Conservation (phyloP, 83 land plant species). For the Thuja plicata region DNA sequence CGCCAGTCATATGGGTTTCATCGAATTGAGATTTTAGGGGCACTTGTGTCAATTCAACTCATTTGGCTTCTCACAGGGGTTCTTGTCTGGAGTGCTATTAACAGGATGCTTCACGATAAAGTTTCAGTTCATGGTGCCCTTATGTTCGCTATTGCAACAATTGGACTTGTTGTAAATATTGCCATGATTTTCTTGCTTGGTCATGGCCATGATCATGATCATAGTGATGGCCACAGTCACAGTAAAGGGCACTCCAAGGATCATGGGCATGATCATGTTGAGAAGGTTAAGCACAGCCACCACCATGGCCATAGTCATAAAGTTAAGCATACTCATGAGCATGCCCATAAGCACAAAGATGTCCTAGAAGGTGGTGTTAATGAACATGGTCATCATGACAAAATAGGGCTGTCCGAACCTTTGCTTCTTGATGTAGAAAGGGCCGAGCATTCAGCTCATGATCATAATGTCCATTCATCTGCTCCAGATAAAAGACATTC, state of each 20-base stretch:
- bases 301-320: conserved; percentile 9
- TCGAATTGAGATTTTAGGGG: conserved; percentile 73
- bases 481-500: neutral
- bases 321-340: conserved; percentile 27
- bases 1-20: conserved; percentile 88
- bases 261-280: conserved; percentile 18
- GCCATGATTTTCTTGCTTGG: conserved; percentile 84
- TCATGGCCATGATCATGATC: conserved; percentile 57
- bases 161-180: conserved; percentile 84
- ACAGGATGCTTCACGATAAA: conserved; percentile 44
- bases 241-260: conserved; percentile 6
- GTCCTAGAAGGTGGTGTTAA: neutral
- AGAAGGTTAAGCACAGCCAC: conserved; percentile 9
- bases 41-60: conserved; percentile 83
- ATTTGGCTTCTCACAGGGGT: conserved; percentile 94
- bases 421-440: conserved; percentile 15
- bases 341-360: conserved; percentile 22
- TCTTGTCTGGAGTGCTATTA: conserved; percentile 85
- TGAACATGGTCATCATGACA: neutral
- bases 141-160: conserved; percentile 81
- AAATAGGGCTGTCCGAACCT: neutral
- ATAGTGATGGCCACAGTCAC: conserved; percentile 20
- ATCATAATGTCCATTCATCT: neutral
- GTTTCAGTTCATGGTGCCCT: conserved; percentile 72
- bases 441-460: neutral